Evolutionary conservation across 2,329 filamentous ascomycete species (phyloP), one percentile per base, ranked within the genome.

Genomic region (Aspergillus pseudotamarii): DNA sequence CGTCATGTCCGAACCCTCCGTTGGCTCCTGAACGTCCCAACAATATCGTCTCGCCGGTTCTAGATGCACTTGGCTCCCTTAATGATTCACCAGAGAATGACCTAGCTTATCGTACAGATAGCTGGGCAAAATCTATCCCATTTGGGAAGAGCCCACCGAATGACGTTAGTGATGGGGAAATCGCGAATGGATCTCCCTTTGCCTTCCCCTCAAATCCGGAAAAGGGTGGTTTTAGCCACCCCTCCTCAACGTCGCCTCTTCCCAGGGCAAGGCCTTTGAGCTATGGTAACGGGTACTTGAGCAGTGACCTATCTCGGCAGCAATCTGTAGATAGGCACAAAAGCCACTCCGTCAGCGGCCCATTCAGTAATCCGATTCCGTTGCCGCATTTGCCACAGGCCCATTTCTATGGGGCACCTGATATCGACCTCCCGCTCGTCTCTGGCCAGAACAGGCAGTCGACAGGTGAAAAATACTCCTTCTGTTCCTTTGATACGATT

Each of bases 401-500:
- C 21, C 91, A 94, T 78, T 94, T 91, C 76, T 93, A 93, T 74
- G 86, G 89, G 51, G 84, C 88, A 0, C 90, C 91, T 0, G 90
- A 94, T 67, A 83, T 94, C 36, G 90, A 94, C 68, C 82, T 88
- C 46, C 80, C 82, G 6, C 72, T 69, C 19, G 66, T 72, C n/a
- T 67, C 75, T 19, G 69, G 60, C 23, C 73, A 72, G 43, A 68
- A 57, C 46, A 69, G 72, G 41, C 21, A 67, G 4, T 45, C 62
- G 1, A 60, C 63, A 21, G 72, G 76, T 3, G 87, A 89, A 43
- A 86, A 85, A 51, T 92, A 91, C 9, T 93, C 91, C 69, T 92
- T 90, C 74, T 95, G 92, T 74, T 89, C 90, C 6, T 93, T 96
- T 71, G 94, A 97, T 75, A 88, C 84, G 2, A 82, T 96, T 50